Conservation (phyloP, 257 asterid species). For the Petrea volubilis region DNA sequence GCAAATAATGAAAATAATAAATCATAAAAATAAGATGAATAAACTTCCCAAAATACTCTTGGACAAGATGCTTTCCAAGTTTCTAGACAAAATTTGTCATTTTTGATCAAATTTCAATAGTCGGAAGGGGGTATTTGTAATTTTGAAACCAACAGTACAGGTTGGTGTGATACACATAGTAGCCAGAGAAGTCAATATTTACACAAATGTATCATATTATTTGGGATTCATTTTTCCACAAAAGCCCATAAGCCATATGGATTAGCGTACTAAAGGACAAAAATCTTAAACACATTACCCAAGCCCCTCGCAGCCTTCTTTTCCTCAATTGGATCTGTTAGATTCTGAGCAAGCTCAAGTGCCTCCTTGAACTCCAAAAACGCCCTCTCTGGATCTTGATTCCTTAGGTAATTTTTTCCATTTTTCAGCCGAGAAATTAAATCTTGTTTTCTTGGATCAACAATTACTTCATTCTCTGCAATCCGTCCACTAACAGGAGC, state of each 20-base stretch:
- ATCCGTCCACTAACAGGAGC: conserved; percentile 83
- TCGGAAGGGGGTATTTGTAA: too few relatives aligned
- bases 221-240: neutral
- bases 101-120: too few relatives aligned
- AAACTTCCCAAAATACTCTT: too few relatives aligned
- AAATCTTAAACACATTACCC: conserved; percentile 43
- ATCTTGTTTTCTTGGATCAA: conserved; percentile 84
- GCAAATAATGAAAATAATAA: neutral
- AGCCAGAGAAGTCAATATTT: too few relatives aligned
- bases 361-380: conserved; percentile 80
- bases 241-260: neutral
- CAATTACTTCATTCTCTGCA: conserved; percentile 77
- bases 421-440: conserved; percentile 69
- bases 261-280: neutral
- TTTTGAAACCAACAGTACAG: too few relatives aligned
- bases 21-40: neutral
- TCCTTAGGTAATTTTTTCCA: conserved; percentile 82
- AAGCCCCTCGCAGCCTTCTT: conserved; percentile 98
- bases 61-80: too few relatives aligned
- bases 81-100: too few relatives aligned
- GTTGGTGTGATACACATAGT: too few relatives aligned
- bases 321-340: conserved; percentile 82
- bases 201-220: neutral
- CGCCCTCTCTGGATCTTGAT: conserved; percentile 85
- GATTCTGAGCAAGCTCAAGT: conserved; percentile 78